Conservation (phyloP, 768 basidiomycete genomes). For the Candolleomyces aberdarensis region DNA sequence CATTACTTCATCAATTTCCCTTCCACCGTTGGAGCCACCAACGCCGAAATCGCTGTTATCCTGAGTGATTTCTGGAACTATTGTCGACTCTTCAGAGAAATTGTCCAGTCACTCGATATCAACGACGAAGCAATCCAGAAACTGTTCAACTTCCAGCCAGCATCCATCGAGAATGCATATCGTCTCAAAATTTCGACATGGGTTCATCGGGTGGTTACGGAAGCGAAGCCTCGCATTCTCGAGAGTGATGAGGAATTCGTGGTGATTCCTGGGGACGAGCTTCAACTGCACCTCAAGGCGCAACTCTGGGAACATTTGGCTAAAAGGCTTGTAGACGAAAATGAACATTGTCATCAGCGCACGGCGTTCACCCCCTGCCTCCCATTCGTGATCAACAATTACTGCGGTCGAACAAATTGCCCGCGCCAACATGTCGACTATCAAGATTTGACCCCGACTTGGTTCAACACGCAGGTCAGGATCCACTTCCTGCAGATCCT, state of each 20-base stretch:
- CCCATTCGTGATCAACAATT: slow-evolving; percentile 11
- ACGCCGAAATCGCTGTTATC: slow-evolving; percentile 21
- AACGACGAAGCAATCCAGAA: slow-evolving; percentile 20
- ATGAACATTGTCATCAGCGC: slow-evolving; percentile 7
- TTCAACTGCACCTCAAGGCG: neutral
- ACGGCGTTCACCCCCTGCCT: slow-evolving; percentile 18
- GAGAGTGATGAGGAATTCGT: slow-evolving; percentile 8
- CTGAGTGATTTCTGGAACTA: slow-evolving; percentile 35
- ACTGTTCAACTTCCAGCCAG: slow-evolving; percentile 30
- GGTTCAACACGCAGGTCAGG: slow-evolving; percentile 16
- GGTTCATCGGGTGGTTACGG: neutral
- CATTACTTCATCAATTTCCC: slow-evolving; percentile 32
- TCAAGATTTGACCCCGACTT: slow-evolving; percentile 10
- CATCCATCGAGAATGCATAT: slow-evolving; percentile 24
- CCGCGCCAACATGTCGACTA: slow-evolving; percentile 14
- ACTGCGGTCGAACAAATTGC: slow-evolving; percentile 15
- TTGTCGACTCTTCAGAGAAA: slow-evolving; percentile 25
- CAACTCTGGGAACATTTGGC: slow-evolving; percentile 7
- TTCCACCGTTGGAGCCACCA: slow-evolving; percentile 18
- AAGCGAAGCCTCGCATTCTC: neutral
- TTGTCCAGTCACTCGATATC: slow-evolving; percentile 27
- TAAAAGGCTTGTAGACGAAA: slow-evolving; percentile 8
- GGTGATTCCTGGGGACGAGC: neutral
- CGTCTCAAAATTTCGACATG: slow-evolving; percentile 15
- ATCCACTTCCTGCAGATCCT: slow-evolving; percentile 20